A percentile compares a stretch with the other conserved stretches of the same genome.
Evolutionary conservation across 768 basidiomycete species (phyloP).

Genomic region (Trametes punicea): DNA sequence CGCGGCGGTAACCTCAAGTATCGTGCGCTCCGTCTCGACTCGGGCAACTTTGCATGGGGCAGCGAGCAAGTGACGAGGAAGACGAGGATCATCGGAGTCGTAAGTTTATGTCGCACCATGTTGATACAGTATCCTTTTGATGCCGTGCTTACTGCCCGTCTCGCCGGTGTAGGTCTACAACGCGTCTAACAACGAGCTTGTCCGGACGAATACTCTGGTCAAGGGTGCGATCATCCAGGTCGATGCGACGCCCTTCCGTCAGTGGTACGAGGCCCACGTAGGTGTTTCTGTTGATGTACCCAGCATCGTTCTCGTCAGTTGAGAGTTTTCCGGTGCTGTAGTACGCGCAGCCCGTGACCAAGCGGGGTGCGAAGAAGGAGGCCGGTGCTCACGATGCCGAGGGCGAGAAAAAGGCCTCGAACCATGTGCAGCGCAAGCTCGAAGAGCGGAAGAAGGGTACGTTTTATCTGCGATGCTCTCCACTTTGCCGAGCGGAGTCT

Average conservation of each 20-base stretch:
- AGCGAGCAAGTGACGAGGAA: constrained; percentile 93
- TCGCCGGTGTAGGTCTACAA: constrained; percentile 77
- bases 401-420: constrained; percentile 75
- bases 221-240: constrained; percentile 96
- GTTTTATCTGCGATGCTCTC: constrained; percentile 14
- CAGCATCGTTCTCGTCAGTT: neutral
- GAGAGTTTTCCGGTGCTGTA: constrained; percentile 31
- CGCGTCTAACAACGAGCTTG: constrained; percentile 99
- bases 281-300: constrained; percentile 33
- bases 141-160: neutral
- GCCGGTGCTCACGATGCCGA: constrained; percentile 53
- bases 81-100: constrained; percentile 94
- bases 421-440: constrained; percentile 83
- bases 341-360: constrained; percentile 95
- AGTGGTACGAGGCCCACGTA: constrained; percentile 99
- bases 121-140: no score
- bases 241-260: constrained; percentile 98
- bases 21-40: constrained; percentile 94
- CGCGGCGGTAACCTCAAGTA: constrained; percentile 95
- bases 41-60: constrained; percentile 98
- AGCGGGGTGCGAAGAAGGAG: constrained; percentile 71
- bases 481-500: constrained; percentile 2
- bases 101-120: constrained; percentile 41
- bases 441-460: constrained; percentile 90
- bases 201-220: constrained; percentile 98